Evolutionary conservation across 495 filamentous ascomycete genomes (phyloP), one percentile per base, ranked within the genome.

Genomic region (Talaromyces borbonicus): DNA sequence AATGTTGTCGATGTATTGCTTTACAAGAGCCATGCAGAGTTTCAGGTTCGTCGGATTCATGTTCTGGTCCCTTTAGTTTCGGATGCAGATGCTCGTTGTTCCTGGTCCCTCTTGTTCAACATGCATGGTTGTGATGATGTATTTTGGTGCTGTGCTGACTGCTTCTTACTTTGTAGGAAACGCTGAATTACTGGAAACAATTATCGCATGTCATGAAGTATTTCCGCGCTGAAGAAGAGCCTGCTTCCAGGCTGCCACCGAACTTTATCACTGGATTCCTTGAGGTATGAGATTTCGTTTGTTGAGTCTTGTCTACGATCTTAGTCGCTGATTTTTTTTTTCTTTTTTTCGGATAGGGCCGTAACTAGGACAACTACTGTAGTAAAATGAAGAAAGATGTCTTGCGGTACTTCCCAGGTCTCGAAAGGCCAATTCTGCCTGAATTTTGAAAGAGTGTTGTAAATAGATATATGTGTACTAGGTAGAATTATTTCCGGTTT

Each of bases 101-200:
- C n/a, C n/a, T n/a, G n/a, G n/a, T n/a, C n/a, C n/a, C n/a, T n/a
- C n/a, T n/a, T n/a, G n/a, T n/a, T n/a, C n/a, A n/a, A n/a, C n/a
- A n/a, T n/a, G n/a, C n/a, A n/a, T n/a, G n/a, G n/a, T n/a, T n/a
- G n/a, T n/a, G n/a, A n/a, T 8, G 15, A 29, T 12, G 18, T 36
- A 18, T 15, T 20, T 26, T 45, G 18, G 15, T 45, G 25, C 2
- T 12, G n/a, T 27, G 42, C 26, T 45, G 9, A 31, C 9, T 7
- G 8, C 18, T 8, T 9, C 22, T 8, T 19, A 14, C 4, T 32
- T 23, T 8, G 11, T 50, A 95, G 88, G 92, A 98, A 79, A 97
- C 88, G 27, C 77, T 97, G 71, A 98, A 97, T 68, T 98, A 83
- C 78, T 98, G 93, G 92, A 95, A 95, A 69, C 93, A 97, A 69